Percentiles rank a stretch among this genome's conserved stretches.
Conservation (phyloP, 257 asterid genomes). For the Salvia splendens region DNA sequence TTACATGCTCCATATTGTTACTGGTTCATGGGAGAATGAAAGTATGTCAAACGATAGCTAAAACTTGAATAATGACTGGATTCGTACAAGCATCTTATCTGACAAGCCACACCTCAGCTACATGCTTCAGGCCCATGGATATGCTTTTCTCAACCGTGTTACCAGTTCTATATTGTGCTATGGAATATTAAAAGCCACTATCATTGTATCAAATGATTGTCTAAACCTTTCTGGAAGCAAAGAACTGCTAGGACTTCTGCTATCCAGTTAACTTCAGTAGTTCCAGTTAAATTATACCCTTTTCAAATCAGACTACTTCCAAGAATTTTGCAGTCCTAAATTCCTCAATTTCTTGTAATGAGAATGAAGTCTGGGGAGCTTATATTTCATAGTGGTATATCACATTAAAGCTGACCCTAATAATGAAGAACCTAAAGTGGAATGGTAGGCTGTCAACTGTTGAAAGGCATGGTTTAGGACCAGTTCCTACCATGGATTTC, state of each 20-base stretch:
- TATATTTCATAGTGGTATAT: conserved; percentile 2
- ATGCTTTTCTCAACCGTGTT: conserved; percentile 16
- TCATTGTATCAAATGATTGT: conserved; percentile 5
- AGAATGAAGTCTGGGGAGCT: neutral
- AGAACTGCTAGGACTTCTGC: conserved; percentile 19
- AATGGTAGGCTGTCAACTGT: conserved; percentile 51
- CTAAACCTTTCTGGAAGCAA: conserved; percentile 6
- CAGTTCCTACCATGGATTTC: conserved; percentile 47
- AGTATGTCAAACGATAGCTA: conserved; percentile 14
- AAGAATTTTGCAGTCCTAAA: conserved; percentile 14
- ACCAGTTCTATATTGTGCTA: neutral
- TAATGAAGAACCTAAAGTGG: conserved; percentile 26
- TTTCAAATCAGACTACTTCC: conserved; percentile 4
- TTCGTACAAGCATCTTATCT: conserved; percentile 1
- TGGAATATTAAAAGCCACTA: neutral
- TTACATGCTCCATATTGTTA: conserved; percentile 6
- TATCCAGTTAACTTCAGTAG: conserved; percentile 12
- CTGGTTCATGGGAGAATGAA: conserved; percentile 9
- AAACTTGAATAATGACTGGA: conserved; percentile 4
- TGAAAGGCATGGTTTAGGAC: conserved; percentile 49
- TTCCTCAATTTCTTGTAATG: conserved; percentile 9
- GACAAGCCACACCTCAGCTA: conserved; percentile 9
- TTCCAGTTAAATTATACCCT: conserved; percentile 12
- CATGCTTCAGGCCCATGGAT: conserved; percentile 5
- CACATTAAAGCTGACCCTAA: conserved; percentile 19